A percentile compares a stretch with the other conserved stretches of the same genome.
Evolutionary conservation across 106 monocot species (phyloP).

Genomic region (Hemerocallis citrina): DNA sequence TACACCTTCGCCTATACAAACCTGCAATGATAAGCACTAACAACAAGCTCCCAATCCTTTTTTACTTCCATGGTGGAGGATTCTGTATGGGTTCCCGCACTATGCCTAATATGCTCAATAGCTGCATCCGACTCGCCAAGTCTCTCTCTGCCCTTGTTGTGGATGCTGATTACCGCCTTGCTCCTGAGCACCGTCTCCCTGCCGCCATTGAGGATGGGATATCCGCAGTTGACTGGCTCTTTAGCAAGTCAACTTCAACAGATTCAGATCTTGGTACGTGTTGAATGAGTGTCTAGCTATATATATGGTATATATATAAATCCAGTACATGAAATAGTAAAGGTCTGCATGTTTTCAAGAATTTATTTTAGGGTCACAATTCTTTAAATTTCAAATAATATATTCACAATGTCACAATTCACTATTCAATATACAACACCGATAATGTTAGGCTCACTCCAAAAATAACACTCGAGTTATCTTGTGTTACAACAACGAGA

Average conservation of each 20-base stretch:
- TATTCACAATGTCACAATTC: too few relatives aligned
- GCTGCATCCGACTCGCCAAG: slow-evolving; percentile 49
- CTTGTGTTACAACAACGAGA: too few relatives aligned
- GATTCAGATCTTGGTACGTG: too few relatives aligned
- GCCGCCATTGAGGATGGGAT: slow-evolving; percentile 44
- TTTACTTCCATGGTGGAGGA: slow-evolving; percentile 84
- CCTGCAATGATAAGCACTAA: slow-evolving; percentile 8
- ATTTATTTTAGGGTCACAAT: too few relatives aligned
- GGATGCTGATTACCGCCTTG: slow-evolving; percentile 66
- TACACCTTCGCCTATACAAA: slow-evolving; percentile 52
- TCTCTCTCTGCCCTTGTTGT: slow-evolving; percentile 34
- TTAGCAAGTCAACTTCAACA: slow-evolving; percentile 1
- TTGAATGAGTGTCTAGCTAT: too few relatives aligned
- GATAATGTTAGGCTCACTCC: too few relatives aligned
- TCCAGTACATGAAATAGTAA: too few relatives aligned
- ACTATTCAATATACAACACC: too few relatives aligned
- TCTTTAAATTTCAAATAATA: too few relatives aligned
- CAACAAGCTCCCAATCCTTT: slow-evolving; percentile 47
- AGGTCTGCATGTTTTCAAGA: too few relatives aligned
- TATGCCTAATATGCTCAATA: slow-evolving; percentile 62
- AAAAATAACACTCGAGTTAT: too few relatives aligned
- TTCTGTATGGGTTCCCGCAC: slow-evolving; percentile 72
- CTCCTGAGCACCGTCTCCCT: slow-evolving; percentile 64
- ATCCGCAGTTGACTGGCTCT: slow-evolving; percentile 43
- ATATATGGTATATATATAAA: too few relatives aligned